phyloP scores from a whole-genome alignment of 257 asterid genomes.

The Solanum tacnaense region DNA sequence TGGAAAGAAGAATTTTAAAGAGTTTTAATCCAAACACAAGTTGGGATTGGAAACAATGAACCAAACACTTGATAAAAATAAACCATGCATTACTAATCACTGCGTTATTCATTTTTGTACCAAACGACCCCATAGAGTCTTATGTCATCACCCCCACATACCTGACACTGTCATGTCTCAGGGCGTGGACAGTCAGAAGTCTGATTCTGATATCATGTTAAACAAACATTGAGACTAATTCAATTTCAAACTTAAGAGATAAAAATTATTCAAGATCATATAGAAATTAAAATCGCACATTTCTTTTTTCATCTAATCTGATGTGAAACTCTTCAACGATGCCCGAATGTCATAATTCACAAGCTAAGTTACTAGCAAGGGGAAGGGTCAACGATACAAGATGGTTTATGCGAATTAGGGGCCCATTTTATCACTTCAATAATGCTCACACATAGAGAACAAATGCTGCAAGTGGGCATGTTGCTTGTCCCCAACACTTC shows the following conservation, averaged over 20 bases:
- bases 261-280: neutral
- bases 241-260: neutral
- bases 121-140: neutral
- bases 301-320: neutral
- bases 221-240: neutral
- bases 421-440: neutral
- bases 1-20: too few species aligned
- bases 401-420: neutral
- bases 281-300: too few species aligned
- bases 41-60: too few species aligned
- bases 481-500: slow-evolving; percentile 3
- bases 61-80: too few species aligned
- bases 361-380: neutral
- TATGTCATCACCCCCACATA: neutral
- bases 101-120: too few species aligned
- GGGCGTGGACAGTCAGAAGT: neutral
- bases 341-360: neutral
- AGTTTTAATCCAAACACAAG: too few species aligned
- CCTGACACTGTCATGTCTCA: neutral
- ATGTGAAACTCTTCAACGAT: neutral
- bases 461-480: slow-evolving; percentile 15
- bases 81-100: too few species aligned
- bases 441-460: neutral
- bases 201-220: neutral
- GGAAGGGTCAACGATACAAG: neutral